These are phyloP conservation scores for Huntiella abstrusa DNA, from an alignment of 2,329 filamentous ascomycete species.

Conservation along the genomic window DNA sequence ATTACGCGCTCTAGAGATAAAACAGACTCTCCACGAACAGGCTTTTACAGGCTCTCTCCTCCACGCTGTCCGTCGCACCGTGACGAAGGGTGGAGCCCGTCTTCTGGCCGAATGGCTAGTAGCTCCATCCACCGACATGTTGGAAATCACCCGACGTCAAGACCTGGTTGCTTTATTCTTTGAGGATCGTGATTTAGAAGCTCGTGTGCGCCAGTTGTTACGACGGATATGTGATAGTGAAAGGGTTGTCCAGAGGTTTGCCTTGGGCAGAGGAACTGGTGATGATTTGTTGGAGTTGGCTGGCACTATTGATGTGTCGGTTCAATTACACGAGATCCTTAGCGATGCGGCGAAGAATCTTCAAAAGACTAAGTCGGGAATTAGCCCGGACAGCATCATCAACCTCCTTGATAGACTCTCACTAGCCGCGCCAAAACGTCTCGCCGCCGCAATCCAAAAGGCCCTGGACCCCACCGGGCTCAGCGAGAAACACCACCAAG, in stretches of 20 bases:
- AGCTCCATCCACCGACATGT: conserved; percentile 71
- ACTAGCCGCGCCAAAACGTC: conserved; percentile 44
- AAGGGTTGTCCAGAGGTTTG: conserved; percentile 83
- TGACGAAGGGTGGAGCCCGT: conserved; percentile 77
- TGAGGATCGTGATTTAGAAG: conserved; percentile 44
- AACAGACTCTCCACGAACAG: conserved; percentile 67
- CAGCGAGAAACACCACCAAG: conserved; percentile 60
- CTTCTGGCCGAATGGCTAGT: conserved; percentile 64
- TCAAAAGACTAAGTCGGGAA: background rate
- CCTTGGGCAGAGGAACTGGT: conserved; percentile 74
- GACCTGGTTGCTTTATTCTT: conserved; percentile 67
- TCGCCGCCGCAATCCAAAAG: conserved; percentile 52
- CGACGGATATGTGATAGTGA: conserved; percentile 68
- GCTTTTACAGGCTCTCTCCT: conserved; percentile 65
- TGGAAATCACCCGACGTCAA: conserved; percentile 58
- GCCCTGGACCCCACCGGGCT: conserved; percentile 80
- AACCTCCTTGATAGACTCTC: conserved; percentile 38
- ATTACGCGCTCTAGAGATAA: conserved; percentile 73
- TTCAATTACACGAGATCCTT: conserved; percentile 21
- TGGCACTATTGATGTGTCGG: conserved; percentile 58
- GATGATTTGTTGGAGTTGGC: conserved; percentile 77
- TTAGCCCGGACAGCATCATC: conserved; percentile 19
- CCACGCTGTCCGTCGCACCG: conserved; percentile 74
- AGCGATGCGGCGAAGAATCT: no score
- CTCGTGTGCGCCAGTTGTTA: conserved; percentile 49